phyloP scores from a whole-genome alignment of 1,284 basidiomycete genomes.

The Tranzscheliella williamsii region DNA sequence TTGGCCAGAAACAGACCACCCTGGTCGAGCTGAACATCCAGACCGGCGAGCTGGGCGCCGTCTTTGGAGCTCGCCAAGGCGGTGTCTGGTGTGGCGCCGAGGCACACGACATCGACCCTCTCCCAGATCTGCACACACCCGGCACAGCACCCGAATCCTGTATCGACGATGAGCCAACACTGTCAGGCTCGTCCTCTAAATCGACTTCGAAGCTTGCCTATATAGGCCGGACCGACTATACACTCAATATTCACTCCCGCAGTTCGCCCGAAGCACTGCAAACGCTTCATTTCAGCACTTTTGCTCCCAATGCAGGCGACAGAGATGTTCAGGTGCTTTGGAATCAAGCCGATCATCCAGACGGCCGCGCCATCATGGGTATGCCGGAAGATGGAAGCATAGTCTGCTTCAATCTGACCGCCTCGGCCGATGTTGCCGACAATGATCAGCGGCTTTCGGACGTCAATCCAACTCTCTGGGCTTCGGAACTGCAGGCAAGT shows the following conservation, averaged over 20 bases:
- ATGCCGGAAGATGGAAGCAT: constrained; percentile 55
- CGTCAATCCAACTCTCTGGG: constrained; percentile 45
- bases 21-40: constrained; percentile 78
- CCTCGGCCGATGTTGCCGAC: constrained; percentile 1
- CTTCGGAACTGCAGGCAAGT: constrained; percentile 32
- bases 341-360: constrained; percentile 38
- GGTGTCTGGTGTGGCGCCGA: constrained; percentile 35
- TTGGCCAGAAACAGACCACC: constrained; percentile 81
- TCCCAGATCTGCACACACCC: not conserved
- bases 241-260: constrained; percentile 56
- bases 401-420: constrained; percentile 53
- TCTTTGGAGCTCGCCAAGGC: constrained; percentile 65
- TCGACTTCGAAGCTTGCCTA: constrained; percentile 39
- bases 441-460: not conserved
- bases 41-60: constrained; percentile 78
- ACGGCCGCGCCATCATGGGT: constrained; percentile 44
- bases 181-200: constrained; percentile 26
- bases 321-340: constrained; percentile 51
- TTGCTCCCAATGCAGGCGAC: constrained; percentile 56
- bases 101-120: constrained; percentile 13
- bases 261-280: constrained; percentile 46
- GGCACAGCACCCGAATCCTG: constrained; percentile 20
- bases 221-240: constrained; percentile 56
- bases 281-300: constrained; percentile 56
- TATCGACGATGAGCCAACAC: constrained; percentile 33